Conservation (phyloP, 805 yeast genomes). For the Gaillardinia entomophila region DNA sequence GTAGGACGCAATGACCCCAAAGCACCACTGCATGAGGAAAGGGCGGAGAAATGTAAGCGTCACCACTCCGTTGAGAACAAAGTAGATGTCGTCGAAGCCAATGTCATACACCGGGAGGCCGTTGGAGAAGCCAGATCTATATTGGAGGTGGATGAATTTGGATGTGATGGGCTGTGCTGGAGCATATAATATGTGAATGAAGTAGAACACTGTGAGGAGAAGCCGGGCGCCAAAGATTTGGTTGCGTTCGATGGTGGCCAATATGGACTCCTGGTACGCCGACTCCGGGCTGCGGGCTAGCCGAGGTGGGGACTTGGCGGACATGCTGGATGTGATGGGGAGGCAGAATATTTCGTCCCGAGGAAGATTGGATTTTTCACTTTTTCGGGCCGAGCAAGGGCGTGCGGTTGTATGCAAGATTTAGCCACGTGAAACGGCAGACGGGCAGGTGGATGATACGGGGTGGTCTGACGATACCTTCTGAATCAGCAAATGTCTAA, state of each 20-base stretch:
- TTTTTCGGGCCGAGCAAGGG: too few species aligned
- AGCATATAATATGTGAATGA: constrained; percentile 17
- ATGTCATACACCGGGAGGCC: constrained; percentile 41
- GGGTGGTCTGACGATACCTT: too few species aligned
- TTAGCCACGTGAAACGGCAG: too few species aligned
- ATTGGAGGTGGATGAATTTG: constrained; percentile 32
- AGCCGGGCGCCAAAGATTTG: constrained; percentile 29
- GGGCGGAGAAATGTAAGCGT: constrained; percentile 54
- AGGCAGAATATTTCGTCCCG: too few species aligned
- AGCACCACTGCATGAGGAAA: constrained; percentile 49
- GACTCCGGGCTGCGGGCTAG: too few species aligned
- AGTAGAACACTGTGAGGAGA: constrained; percentile 20
- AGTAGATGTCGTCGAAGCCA: constrained; percentile 49
- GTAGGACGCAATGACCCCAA: constrained; percentile 50
- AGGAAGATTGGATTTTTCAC: too few species aligned
- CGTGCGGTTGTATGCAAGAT: too few species aligned
- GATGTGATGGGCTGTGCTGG: constrained; percentile 19
- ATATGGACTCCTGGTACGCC: constrained; percentile 14
- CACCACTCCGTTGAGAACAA: constrained; percentile 52
- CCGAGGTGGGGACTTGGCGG: too few species aligned
- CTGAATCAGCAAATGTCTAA: too few species aligned
- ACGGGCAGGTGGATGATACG: too few species aligned
- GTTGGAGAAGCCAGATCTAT: constrained; percentile 9
- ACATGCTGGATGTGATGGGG: too few species aligned
- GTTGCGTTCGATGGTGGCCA: constrained; percentile 28